Percentiles rank a stretch among this genome's conserved stretches.
Conservation (phyloP, 2,329 filamentous ascomycete species). For the Cryphonectria carpinicola region DNA sequence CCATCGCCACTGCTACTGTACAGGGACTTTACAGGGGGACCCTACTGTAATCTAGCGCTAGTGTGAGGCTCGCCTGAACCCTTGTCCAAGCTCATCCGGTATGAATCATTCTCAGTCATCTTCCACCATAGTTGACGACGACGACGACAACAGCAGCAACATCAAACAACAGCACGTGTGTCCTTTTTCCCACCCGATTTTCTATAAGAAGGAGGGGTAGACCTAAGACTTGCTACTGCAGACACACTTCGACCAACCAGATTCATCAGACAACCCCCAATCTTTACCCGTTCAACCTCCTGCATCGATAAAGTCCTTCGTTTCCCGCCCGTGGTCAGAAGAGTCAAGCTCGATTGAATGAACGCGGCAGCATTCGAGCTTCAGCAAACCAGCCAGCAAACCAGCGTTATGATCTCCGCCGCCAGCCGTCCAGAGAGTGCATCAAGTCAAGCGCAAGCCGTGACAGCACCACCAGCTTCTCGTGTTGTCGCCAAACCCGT, state of each 20-base stretch:
- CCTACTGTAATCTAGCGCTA: not conserved
- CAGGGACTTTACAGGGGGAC: not conserved
- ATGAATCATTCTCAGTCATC: constrained; percentile 17
- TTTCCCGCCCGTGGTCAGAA: not conserved
- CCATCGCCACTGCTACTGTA: not conserved
- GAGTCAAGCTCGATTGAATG: not conserved
- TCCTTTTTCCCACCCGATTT: no score
- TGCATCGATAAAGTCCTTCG: not conserved
- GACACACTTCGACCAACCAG: not conserved
- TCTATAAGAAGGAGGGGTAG: not conserved
- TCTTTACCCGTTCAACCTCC: not conserved
- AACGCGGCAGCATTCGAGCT: not conserved
- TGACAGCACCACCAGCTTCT: constrained; percentile 47
- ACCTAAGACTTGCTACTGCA: not conserved
- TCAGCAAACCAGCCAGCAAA: not conserved
- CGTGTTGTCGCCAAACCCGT: constrained; percentile 68
- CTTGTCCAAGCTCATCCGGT: not conserved
- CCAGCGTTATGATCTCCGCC: constrained; percentile 24
- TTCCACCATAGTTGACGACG: not conserved
- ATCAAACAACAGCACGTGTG: no score
- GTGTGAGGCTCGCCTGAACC: not conserved
- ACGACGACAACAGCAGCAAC: not conserved
- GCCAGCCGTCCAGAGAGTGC: constrained; percentile 8
- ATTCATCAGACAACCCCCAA: not conserved
- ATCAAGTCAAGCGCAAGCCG: constrained; percentile 44